phyloP scores from a whole-genome alignment of 2,329 filamentous ascomycete genomes.

The Thielaviopsis musarum region DNA sequence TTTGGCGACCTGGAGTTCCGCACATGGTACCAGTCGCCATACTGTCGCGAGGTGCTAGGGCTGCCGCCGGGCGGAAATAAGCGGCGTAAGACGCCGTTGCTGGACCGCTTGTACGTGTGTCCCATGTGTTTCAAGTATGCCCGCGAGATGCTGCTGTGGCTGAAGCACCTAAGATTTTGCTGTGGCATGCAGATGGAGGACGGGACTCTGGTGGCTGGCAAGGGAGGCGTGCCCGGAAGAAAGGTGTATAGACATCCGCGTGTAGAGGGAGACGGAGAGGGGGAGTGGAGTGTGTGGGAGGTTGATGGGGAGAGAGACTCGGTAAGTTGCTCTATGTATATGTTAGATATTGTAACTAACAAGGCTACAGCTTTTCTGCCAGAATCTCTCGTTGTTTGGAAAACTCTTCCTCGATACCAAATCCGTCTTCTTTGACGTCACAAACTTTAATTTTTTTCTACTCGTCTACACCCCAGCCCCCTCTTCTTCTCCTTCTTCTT shows the following conservation, averaged over 20 bases:
- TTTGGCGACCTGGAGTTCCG: constrained; percentile 71
- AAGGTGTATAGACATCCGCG: constrained; percentile 55
- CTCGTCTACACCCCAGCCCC: constrained; percentile 55
- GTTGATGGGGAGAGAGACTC: constrained; percentile 78
- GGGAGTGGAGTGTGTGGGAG: constrained; percentile 76
- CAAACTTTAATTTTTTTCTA: constrained; percentile 86
- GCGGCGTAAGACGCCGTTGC: constrained; percentile 25
- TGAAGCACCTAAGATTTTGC: constrained; percentile 41
- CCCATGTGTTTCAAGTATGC: constrained; percentile 91
- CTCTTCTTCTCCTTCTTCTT: constrained; percentile 11
- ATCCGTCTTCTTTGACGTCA: constrained; percentile 93
- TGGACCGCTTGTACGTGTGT: constrained; percentile 69
- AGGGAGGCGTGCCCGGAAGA: constrained; percentile 40
- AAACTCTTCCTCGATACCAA: constrained; percentile 98
- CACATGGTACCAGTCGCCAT: constrained; percentile 88
- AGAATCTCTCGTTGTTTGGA: constrained; percentile 88
- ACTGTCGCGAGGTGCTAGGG: constrained; percentile 53
- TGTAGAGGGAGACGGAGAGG: constrained; percentile 40
- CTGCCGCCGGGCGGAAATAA: constrained; percentile 19
- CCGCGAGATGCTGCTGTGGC: constrained; percentile 41
- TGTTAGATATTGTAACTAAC: constrained; percentile 6
- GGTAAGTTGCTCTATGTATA: constrained; percentile 25
- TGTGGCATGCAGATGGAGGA: not conserved
- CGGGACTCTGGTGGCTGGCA: constrained; percentile 12
- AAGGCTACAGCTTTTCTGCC: constrained; percentile 56